phyloP scores from a whole-genome alignment of 192 early-diverging fungal genomes.

The Phycomyces nitens region DNA sequence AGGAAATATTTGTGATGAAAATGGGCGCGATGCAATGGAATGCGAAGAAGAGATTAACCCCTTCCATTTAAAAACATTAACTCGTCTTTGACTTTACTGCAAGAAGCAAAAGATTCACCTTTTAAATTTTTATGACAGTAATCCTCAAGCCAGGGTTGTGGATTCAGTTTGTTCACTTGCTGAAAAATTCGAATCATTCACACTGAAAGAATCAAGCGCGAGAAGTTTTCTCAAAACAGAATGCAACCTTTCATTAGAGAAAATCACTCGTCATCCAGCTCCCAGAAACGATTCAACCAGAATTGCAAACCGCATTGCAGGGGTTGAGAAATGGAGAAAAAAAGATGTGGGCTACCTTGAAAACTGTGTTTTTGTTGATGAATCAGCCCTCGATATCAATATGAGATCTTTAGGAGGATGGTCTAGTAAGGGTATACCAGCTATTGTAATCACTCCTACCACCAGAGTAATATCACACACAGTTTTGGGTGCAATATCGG shows the following conservation, averaged over 20 bases:
- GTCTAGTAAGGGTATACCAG: slow-evolving; percentile 1
- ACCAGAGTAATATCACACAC: neutral
- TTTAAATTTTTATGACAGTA: slow-evolving; percentile 4
- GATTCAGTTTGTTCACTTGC: slow-evolving; percentile 4
- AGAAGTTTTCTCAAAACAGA: slow-evolving; percentile 11
- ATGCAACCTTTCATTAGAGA: slow-evolving; percentile 6
- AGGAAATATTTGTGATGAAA: too few relatives aligned
- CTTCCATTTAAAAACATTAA: too few relatives aligned
- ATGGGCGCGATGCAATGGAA: too few relatives aligned
- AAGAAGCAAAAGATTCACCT: slow-evolving; percentile 14
- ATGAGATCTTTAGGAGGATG: slow-evolving; percentile 7
- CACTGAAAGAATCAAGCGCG: slow-evolving; percentile 3
- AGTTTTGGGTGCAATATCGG: slow-evolving; percentile 14
- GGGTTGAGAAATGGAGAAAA: neutral
- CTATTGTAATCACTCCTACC: slow-evolving; percentile 6
- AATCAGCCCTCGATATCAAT: slow-evolving; percentile 12
- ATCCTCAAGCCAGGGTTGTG: slow-evolving; percentile 4
- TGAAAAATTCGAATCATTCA: slow-evolving; percentile 5
- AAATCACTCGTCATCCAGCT: neutral
- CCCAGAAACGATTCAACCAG: slow-evolving; percentile 3
- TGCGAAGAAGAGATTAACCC: too few relatives aligned
- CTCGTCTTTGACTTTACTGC: too few relatives aligned
- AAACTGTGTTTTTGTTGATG: slow-evolving; percentile 20
- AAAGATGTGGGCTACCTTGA: neutral
- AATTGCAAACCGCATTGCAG: neutral